Conservation (phyloP, 2,329 filamentous ascomycete species). For the Myotisia sp. region DNA sequence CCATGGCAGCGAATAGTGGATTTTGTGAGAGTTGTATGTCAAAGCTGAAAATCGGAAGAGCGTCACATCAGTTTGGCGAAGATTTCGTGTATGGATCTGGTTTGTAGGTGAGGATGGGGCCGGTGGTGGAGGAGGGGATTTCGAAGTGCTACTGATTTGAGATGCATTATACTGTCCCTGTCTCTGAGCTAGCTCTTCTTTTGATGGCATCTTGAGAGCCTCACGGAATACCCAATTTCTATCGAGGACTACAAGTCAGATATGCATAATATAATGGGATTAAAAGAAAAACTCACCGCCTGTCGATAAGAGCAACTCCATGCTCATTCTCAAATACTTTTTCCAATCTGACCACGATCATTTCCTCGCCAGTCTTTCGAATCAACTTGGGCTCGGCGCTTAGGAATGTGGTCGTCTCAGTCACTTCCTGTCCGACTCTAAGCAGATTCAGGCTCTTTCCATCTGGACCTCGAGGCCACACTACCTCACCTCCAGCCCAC, state of each 20-base stretch:
- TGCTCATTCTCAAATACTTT: constrained; percentile 42
- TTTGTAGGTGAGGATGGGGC: constrained; percentile 13
- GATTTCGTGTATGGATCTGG: constrained; percentile 20
- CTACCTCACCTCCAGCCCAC: constrained; percentile 52
- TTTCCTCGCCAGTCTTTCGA: constrained; percentile 40
- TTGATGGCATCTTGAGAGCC: constrained; percentile 19
- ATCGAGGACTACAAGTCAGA: background rate
- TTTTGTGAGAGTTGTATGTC: constrained; percentile 33
- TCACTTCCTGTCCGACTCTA: constrained; percentile 41
- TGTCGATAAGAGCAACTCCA: constrained; percentile 42
- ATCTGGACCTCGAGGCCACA: constrained; percentile 30
- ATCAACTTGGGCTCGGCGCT: constrained; percentile 43
- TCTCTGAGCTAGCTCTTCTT: constrained; percentile 5
- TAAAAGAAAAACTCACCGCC: constrained; percentile 26
- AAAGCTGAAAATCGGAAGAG: constrained; percentile 33
- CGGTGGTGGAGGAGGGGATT: constrained; percentile 8
- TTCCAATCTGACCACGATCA: constrained; percentile 51
- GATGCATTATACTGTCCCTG: constrained; percentile 2
- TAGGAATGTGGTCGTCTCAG: constrained; percentile 43
- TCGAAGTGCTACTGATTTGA: constrained; percentile 4
- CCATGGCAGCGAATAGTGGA: constrained; percentile 32
- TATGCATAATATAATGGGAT: background rate
- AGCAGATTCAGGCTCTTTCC: constrained; percentile 29
- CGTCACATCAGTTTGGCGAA: constrained; percentile 25
- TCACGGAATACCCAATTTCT: constrained; percentile 35